Conservation (phyloP, 169 alveolate genomes). For the Nephromyces sp. region DNA sequence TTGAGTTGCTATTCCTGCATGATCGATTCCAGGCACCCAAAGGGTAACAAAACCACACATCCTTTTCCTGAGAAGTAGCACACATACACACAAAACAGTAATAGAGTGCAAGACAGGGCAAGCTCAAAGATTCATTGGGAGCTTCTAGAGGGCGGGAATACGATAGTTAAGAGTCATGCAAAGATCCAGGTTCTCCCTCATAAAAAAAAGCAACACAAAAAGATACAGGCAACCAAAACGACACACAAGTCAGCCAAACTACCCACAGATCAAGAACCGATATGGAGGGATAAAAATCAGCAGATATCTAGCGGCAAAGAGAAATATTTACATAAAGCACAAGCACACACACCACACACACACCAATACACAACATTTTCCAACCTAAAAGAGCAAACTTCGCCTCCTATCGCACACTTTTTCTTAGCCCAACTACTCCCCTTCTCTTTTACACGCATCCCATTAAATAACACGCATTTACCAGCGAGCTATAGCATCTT, state of each 20-base stretch:
- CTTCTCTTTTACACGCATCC: too few species aligned
- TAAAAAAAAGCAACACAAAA: not conserved
- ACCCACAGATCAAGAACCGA: not conserved
- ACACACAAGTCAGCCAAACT: not conserved
- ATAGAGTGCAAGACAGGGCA: not conserved
- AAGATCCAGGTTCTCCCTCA: too few species aligned
- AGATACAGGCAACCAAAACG: not conserved
- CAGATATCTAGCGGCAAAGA: too few species aligned
- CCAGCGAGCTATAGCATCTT: constrained; percentile 93
- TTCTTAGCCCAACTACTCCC: too few species aligned
- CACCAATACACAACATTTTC: not conserved
- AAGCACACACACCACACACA: not conserved
- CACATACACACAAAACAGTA: not conserved
- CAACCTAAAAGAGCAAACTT: not conserved
- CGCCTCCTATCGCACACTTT: too few species aligned
- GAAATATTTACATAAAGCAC: too few species aligned
- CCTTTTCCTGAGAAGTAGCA: constrained; percentile 61
- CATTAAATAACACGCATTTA: too few species aligned
- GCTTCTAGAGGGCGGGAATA: too few species aligned
- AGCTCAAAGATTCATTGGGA: too few species aligned
- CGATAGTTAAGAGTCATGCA: too few species aligned
- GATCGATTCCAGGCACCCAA: constrained; percentile 93
- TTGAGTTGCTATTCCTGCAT: constrained; percentile 97
- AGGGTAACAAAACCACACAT: constrained; percentile 87
- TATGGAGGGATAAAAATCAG: too few species aligned